Percentiles rank a stretch among this genome's conserved stretches.
These are phyloP conservation scores for Boletellus deceptivus DNA, from an alignment of 1,284 basidiomycete species.

Conservation along the genomic window DNA sequence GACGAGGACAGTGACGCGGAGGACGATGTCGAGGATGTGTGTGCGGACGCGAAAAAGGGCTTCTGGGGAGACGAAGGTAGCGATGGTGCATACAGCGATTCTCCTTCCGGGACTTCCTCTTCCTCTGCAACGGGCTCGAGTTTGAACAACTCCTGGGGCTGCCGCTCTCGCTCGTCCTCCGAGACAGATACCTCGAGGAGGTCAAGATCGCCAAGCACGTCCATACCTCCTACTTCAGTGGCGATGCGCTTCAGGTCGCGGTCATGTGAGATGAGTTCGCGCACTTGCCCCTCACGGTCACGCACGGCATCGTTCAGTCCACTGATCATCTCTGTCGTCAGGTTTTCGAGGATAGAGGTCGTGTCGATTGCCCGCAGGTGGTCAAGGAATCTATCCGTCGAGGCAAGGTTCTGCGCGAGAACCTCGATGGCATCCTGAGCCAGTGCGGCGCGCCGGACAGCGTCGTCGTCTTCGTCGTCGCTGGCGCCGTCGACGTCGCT, in stretches of 20 bases:
- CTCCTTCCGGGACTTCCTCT: constrained; percentile 44
- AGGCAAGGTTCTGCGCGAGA: constrained; percentile 68
- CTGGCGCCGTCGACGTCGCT: constrained; percentile 11
- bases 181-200: constrained; percentile 54
- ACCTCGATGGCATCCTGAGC: constrained; percentile 70
- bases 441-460: constrained; percentile 20
- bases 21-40: constrained; percentile 6
- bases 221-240: constrained; percentile 69
- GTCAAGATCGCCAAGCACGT: constrained; percentile 68
- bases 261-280: constrained; percentile 72
- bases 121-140: constrained; percentile 52
- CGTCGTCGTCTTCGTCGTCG: constrained; percentile 32
- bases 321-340: constrained; percentile 75
- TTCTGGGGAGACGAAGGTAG: constrained; percentile 31
- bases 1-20: constrained; percentile 29
- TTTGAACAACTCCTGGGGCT: constrained; percentile 11
- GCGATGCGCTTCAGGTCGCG: constrained; percentile 76
- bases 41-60: constrained; percentile 16
- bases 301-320: constrained; percentile 70
- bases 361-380: constrained; percentile 68
- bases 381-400: constrained; percentile 71
- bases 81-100: constrained; percentile 27
- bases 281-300: constrained; percentile 74
- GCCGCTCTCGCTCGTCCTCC: constrained; percentile 28
- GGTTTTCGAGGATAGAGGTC: constrained; percentile 56